These are phyloP conservation scores for Microstroma glucosiphilum DNA, from an alignment of 1,284 basidiomycete genomes.

Conservation along the genomic window DNA sequence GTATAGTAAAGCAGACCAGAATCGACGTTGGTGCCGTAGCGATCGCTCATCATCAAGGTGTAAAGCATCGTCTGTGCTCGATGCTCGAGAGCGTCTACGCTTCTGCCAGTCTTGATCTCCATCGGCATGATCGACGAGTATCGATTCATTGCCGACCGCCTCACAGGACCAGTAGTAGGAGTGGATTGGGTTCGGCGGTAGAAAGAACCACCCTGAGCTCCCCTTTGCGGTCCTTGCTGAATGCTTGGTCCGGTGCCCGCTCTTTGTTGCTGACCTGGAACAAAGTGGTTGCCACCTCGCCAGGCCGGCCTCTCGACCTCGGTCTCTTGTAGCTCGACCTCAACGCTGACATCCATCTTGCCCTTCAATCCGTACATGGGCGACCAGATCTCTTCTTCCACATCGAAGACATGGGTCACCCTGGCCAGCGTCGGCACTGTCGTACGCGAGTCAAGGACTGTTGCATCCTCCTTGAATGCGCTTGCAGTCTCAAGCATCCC, in stretches of 20 bases:
- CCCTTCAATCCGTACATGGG: conserved; percentile 91
- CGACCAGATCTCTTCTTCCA: conserved; percentile 97
- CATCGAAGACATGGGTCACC: conserved; percentile 55
- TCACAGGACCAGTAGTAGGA: not conserved
- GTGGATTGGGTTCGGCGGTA: not conserved
- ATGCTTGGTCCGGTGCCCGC: no score
- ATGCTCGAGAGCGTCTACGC: conserved; percentile 71
- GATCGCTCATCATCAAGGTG: conserved; percentile 80
- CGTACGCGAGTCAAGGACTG: conserved; percentile 6
- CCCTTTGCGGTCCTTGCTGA: not conserved
- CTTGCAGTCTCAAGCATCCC: not conserved
- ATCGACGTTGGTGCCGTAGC: conserved; percentile 62
- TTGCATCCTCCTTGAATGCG: conserved; percentile 23
- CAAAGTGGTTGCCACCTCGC: not conserved
- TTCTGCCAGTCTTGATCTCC: conserved; percentile 92
- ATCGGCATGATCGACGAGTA: conserved; percentile 61
- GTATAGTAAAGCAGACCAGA: conserved; percentile 90
- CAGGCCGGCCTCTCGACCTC: conserved; percentile 32
- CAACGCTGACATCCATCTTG: conserved; percentile 84
- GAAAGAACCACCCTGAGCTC: not conserved
- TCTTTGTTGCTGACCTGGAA: no score
- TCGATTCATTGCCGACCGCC: not conserved
- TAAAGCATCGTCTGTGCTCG: conserved; percentile 97
- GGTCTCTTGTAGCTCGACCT: conserved; percentile 48
- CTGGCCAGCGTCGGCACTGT: conserved; percentile 11